Percentiles rank a stretch among this genome's conserved stretches.
These are phyloP conservation scores for Nigrospora sphaerica DNA, from an alignment of 2,329 filamentous ascomycete species.

Conservation along the genomic window DNA sequence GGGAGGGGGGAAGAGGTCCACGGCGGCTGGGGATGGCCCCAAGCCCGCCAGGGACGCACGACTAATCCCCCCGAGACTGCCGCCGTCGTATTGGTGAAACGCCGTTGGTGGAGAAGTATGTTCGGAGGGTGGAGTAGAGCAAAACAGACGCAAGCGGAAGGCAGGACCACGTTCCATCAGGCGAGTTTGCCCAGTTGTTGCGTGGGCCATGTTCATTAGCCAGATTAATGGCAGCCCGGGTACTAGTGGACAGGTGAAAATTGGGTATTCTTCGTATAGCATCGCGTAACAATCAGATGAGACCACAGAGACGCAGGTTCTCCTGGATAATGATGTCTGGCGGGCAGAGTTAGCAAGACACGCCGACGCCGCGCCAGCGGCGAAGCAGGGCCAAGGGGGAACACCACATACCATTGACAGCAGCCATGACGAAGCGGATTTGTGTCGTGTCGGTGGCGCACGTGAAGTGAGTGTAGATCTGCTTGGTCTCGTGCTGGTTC, in stretches of 20 bases:
- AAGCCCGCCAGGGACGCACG: no score
- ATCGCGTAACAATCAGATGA: slow-evolving; percentile 62
- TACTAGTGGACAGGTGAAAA: slow-evolving; percentile 14
- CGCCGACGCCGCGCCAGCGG: not conserved
- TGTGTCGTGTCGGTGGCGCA: slow-evolving; percentile 98
- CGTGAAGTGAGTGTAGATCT: slow-evolving; percentile 99
- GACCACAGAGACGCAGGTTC: slow-evolving; percentile 91
- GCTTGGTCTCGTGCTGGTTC: slow-evolving; percentile 98
- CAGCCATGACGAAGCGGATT: slow-evolving; percentile 99
- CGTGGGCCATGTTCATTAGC: slow-evolving; percentile 21
- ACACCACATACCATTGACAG: slow-evolving; percentile 76
- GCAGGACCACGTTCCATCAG: slow-evolving; percentile 12
- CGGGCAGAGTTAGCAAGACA: no score
- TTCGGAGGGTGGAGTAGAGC: slow-evolving; percentile 11
- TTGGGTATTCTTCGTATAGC: slow-evolving; percentile 10
- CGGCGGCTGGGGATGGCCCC: no score
- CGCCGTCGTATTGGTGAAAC: not conserved
- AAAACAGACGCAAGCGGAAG: slow-evolving; percentile 20
- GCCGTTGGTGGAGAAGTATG: not conserved
- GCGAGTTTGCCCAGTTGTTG: slow-evolving; percentile 15
- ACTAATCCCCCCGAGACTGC: no score
- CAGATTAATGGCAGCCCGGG: slow-evolving; percentile 21
- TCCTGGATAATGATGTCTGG: slow-evolving; percentile 99
- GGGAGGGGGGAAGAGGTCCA: no score
- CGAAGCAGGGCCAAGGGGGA: not conserved